phyloP scores from a whole-genome alignment of 2,329 filamentous ascomycete species.

The Paecilomyces dactylethromorphus region DNA sequence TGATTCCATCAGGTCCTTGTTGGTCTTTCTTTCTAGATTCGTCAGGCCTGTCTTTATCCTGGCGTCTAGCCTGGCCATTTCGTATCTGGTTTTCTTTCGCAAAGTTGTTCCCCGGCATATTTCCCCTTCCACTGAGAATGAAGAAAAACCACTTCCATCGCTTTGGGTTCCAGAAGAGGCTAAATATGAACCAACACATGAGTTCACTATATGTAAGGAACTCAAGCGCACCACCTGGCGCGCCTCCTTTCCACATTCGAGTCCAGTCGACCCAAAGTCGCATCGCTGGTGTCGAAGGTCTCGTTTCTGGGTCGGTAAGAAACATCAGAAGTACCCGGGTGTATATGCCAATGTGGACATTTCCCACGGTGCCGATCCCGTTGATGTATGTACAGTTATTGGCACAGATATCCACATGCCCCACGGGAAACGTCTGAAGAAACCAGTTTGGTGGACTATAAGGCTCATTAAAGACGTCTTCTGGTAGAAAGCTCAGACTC shows the following conservation, averaged over 20 bases:
- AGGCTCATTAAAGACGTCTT: conserved; percentile 64
- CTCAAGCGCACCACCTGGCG: not conserved
- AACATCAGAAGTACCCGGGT: not conserved
- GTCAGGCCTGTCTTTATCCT: not conserved
- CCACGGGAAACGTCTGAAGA: not conserved
- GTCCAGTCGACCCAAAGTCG: not conserved
- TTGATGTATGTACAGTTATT: not conserved
- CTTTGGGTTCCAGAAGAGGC: not conserved
- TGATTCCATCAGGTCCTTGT: not conserved
- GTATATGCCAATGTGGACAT: not conserved
- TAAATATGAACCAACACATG: not conserved
- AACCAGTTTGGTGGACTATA: conserved; percentile 75
- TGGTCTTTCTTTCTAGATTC: not conserved
- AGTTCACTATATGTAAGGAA: not conserved
- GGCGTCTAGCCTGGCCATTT: not conserved
- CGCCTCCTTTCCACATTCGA: not conserved
- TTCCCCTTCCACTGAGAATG: not conserved
- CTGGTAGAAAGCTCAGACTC: conserved; percentile 64
- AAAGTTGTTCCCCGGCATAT: not conserved
- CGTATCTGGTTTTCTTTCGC: not conserved
- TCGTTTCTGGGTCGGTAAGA: not conserved
- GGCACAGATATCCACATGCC: not conserved
- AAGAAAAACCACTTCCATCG: not conserved
- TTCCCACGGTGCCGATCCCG: not conserved
- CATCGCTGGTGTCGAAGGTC: not conserved